Conservation (phyloP, 192 early-diverging fungal genomes). For the Coemansia guatemalensis region DNA sequence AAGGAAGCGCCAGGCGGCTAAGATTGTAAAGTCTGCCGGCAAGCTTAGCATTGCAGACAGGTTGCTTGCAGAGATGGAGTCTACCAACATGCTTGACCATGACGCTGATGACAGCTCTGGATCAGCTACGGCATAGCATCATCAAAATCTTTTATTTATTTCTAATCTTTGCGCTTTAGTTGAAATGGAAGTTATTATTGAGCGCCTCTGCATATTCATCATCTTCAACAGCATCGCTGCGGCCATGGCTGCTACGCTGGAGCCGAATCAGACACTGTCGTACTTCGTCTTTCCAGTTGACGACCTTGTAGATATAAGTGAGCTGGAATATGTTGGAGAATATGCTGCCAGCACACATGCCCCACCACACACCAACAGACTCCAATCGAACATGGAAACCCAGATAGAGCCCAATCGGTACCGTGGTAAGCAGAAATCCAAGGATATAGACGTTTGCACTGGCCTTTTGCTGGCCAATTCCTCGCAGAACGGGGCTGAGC, state of each 20-base stretch:
- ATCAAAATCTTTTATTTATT: background rate
- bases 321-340: slow-evolving; percentile 26
- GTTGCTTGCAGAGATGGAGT: slow-evolving; percentile 22
- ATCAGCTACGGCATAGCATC: slow-evolving; percentile 1
- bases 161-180: background rate
- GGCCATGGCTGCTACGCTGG: slow-evolving; percentile 7
- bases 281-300: slow-evolving; percentile 38
- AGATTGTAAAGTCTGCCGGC: slow-evolving; percentile 24
- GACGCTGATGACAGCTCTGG: background rate
- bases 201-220: background rate
- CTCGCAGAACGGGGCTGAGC: slow-evolving; percentile 57
- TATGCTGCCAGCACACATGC: slow-evolving; percentile 53
- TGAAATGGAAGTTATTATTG: background rate
- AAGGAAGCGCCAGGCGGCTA: slow-evolving; percentile 36
- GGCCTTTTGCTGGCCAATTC: slow-evolving; percentile 54
- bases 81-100: slow-evolving; percentile 1
- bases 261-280: slow-evolving; percentile 26
- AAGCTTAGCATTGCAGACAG: slow-evolving; percentile 39
- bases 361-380: slow-evolving; percentile 64
- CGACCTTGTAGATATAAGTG: slow-evolving; percentile 18
- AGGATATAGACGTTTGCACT: slow-evolving; percentile 52
- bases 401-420: slow-evolving; percentile 56
- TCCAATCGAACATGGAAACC: slow-evolving; percentile 51
- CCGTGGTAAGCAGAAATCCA: slow-evolving; percentile 48
- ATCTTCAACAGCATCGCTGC: background rate